phyloP scores from a whole-genome alignment of 2,329 filamentous ascomycete species.

The Botrytis hyacinthi region DNA sequence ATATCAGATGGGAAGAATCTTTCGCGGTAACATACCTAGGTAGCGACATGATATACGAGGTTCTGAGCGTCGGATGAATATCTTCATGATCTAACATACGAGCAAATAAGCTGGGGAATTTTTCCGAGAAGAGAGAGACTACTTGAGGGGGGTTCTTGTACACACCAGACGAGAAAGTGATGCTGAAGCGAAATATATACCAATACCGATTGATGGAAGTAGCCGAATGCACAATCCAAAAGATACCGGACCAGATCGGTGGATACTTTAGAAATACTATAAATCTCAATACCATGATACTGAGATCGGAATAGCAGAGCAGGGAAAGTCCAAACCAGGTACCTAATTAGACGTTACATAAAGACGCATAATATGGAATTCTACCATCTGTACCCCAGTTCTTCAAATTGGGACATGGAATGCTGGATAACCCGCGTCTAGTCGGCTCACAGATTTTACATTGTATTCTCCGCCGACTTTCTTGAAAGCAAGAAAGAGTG shows the following conservation, averaged over 20 bases:
- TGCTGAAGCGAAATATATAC: not conserved
- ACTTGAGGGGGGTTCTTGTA: not conserved
- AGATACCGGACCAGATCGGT: fast-evolving
- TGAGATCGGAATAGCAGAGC: not conserved
- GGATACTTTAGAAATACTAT: not conserved
- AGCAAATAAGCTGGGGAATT: not conserved
- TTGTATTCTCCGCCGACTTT: not conserved
- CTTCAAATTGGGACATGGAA: not conserved
- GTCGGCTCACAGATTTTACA: fast-evolving
- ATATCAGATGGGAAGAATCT: not conserved
- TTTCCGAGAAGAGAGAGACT: not conserved
- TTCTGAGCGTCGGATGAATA: not conserved
- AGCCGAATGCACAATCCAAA: not conserved
- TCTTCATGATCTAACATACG: not conserved
- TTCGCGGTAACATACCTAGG: not conserved
- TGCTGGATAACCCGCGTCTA: fast-evolving
- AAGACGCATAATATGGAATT: not conserved
- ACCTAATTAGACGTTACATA: not conserved
- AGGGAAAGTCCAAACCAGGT: fast-evolving
- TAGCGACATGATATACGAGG: not conserved
- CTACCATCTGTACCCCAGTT: fast-evolving
- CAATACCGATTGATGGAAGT: not conserved
- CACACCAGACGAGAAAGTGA: not conserved
- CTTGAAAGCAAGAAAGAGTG: not conserved
- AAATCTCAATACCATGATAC: not conserved